Conservation (phyloP, 345 rosid genomes). For the Clausena lansium region DNA sequence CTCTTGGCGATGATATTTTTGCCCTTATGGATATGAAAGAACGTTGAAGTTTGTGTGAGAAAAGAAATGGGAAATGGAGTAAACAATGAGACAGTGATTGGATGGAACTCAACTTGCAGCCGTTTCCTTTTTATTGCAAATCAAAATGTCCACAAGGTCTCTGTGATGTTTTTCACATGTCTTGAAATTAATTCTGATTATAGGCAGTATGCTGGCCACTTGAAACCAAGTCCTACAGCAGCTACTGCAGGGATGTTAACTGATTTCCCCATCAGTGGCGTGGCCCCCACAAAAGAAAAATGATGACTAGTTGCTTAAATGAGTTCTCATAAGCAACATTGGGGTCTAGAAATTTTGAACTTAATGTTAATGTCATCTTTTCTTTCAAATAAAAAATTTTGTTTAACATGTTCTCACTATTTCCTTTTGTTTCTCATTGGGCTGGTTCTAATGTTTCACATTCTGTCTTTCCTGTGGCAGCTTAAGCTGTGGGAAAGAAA, state of each 20-base stretch:
- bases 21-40: not conserved
- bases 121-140: not conserved
- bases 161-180: not conserved
- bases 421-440: not conserved
- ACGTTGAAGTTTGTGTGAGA: not conserved
- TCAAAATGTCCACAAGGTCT: not conserved
- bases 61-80: not conserved
- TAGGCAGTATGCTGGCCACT: not conserved
- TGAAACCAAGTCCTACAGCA: not conserved
- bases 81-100: not conserved
- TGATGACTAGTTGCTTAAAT: slow-evolving; percentile 2
- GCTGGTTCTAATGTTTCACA: not conserved
- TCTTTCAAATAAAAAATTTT: not conserved
- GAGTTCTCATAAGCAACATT: not conserved
- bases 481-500: slow-evolving; percentile 88
- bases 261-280: not conserved
- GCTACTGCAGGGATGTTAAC: not conserved
- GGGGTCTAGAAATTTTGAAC: not conserved
- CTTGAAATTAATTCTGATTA: not conserved
- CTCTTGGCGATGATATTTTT: not conserved
- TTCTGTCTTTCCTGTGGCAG: slow-evolving; percentile 34
- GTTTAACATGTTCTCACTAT: not conserved
- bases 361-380: not conserved
- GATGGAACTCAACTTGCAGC: not conserved
- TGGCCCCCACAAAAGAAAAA: not conserved